Conservation (phyloP, 495 filamentous ascomycete genomes). For the Hypoxylon intermedium region DNA sequence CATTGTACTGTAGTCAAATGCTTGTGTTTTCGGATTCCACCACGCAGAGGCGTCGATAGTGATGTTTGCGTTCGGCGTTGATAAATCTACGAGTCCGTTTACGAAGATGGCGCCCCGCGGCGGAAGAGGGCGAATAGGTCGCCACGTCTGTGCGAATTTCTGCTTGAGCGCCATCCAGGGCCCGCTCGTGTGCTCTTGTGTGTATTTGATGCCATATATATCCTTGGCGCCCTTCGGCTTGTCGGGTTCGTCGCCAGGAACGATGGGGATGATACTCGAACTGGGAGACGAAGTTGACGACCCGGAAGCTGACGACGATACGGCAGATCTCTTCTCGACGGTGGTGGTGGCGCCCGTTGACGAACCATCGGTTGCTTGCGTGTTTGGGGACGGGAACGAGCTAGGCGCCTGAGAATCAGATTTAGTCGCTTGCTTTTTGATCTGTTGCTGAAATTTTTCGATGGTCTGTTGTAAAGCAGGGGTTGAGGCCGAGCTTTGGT, state of each 20-base stretch:
- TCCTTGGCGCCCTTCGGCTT: slow-evolving; percentile 35
- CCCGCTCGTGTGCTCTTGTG: slow-evolving; percentile 36
- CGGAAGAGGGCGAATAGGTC: slow-evolving; percentile 49
- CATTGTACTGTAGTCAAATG: slow-evolving; percentile 24
- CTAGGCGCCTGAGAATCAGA: slow-evolving; percentile 13
- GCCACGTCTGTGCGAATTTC: slow-evolving; percentile 58
- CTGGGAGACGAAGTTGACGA: slow-evolving; percentile 36
- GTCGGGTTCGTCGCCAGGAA: slow-evolving; percentile 13
- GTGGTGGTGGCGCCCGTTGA: slow-evolving; percentile 23
- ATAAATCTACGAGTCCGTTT: slow-evolving; percentile 69
- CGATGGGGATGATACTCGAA: slow-evolving; percentile 36
- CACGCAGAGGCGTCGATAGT: slow-evolving; percentile 39
- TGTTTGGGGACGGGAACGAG: slow-evolving; percentile 23
- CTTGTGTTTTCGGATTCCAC: slow-evolving; percentile 41
- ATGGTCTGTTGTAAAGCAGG: slow-evolving; percentile 34
- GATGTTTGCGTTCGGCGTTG: slow-evolving; percentile 57
- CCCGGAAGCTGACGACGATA: slow-evolving; percentile 27
- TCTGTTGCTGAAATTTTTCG: slow-evolving; percentile 40
- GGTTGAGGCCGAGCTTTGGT: slow-evolving; percentile 7
- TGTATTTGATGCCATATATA: slow-evolving; percentile 49
- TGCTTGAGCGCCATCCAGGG: slow-evolving; percentile 61
- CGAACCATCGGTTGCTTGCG: slow-evolving; percentile 25
- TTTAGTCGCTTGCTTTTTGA: slow-evolving; percentile 41
- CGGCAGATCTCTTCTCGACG: slow-evolving; percentile 27
- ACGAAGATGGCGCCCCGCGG: slow-evolving; percentile 71